Percentiles rank a stretch among this genome's conserved stretches.
phyloP scores from a whole-genome alignment of 805 yeast species.

The Phaffomyces antillensis region DNA sequence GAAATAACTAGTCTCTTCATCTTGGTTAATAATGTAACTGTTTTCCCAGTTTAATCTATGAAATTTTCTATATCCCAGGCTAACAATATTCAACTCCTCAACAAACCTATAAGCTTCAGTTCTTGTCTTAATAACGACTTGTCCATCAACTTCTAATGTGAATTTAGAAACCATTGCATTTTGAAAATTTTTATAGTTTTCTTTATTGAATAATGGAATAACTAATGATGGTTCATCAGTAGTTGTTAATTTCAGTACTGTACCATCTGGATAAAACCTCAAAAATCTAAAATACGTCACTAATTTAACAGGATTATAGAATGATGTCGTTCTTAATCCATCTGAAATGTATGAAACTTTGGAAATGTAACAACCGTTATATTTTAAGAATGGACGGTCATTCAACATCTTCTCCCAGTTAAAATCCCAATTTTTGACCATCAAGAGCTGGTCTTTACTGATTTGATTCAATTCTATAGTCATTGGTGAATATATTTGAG shows the following conservation, averaged over 20 bases:
- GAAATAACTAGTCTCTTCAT: slow-evolving; percentile 49
- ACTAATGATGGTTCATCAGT: slow-evolving; percentile 64
- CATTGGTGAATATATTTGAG: slow-evolving; percentile 45
- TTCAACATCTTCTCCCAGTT: slow-evolving; percentile 30
- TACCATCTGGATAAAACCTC: slow-evolving; percentile 75
- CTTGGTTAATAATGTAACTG: slow-evolving; percentile 52
- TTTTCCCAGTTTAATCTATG: slow-evolving; percentile 67
- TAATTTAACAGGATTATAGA: slow-evolving; percentile 67
- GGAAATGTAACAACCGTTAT: slow-evolving; percentile 78
- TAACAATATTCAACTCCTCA: slow-evolving; percentile 53
- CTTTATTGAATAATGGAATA: slow-evolving; percentile 44
- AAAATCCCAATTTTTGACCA: slow-evolving; percentile 35
- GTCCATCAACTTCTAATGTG: slow-evolving; percentile 48
- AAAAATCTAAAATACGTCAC: slow-evolving; percentile 85
- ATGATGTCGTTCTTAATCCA: slow-evolving; percentile 66
- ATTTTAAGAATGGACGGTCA: slow-evolving; percentile 71
- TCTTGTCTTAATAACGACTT: slow-evolving; percentile 47
- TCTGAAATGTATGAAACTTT: slow-evolving; percentile 78
- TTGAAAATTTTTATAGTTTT: slow-evolving; percentile 26
- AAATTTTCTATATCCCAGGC: slow-evolving; percentile 56
- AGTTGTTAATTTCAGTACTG: slow-evolving; percentile 61
- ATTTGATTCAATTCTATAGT: slow-evolving; percentile 31
- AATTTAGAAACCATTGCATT: slow-evolving; percentile 29
- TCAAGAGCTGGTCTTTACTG: slow-evolving; percentile 25
- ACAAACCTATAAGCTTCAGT: slow-evolving; percentile 54